A percentile compares a stretch with the other conserved stretches of the same genome.
Conservation (phyloP, 1,284 basidiomycete species). For the Inonotus hispidus region DNA sequence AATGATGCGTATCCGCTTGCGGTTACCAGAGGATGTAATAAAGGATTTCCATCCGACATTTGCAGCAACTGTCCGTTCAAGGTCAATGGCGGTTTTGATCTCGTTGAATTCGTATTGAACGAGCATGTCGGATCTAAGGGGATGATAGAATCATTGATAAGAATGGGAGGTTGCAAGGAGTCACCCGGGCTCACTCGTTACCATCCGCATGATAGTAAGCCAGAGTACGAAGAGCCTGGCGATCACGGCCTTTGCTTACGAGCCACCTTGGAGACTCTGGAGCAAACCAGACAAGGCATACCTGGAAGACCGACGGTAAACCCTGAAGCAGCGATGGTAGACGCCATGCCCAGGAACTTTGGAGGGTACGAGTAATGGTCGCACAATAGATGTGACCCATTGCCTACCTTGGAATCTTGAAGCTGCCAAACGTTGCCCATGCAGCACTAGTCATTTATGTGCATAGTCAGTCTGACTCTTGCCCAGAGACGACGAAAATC, state of each 20-base stretch:
- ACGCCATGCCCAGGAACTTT: constrained; percentile 54
- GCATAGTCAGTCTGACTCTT: not conserved
- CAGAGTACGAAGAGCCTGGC: constrained; percentile 41
- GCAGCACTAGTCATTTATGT: constrained; percentile 37
- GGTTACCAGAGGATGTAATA: constrained; percentile 48
- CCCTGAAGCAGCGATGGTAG: constrained; percentile 60
- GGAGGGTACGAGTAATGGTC: constrained; percentile 40
- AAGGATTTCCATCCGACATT: constrained; percentile 47
- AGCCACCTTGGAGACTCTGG: constrained; percentile 62
- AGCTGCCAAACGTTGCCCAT: constrained; percentile 55
- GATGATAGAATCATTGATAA: constrained; percentile 11
- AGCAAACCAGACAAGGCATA: constrained; percentile 47
- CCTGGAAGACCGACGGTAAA: constrained; percentile 49
- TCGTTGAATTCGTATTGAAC: constrained; percentile 58
- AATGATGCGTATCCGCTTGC: constrained; percentile 48
- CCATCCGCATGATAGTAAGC: constrained; percentile 53
- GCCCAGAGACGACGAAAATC: constrained; percentile 9
- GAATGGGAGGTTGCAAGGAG: constrained; percentile 27
- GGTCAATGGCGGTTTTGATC: constrained; percentile 49
- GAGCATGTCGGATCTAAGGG: constrained; percentile 43
- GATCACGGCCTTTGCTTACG: constrained; percentile 45
- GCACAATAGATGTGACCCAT: not conserved
- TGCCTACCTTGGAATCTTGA: constrained; percentile 37
- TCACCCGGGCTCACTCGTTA: constrained; percentile 33
- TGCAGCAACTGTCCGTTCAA: constrained; percentile 38